Evolutionary conservation across 2,329 filamentous ascomycete genomes (phyloP), one percentile per base, ranked within the genome.

Genomic region (Phyllosticta citrichinensis): DNA sequence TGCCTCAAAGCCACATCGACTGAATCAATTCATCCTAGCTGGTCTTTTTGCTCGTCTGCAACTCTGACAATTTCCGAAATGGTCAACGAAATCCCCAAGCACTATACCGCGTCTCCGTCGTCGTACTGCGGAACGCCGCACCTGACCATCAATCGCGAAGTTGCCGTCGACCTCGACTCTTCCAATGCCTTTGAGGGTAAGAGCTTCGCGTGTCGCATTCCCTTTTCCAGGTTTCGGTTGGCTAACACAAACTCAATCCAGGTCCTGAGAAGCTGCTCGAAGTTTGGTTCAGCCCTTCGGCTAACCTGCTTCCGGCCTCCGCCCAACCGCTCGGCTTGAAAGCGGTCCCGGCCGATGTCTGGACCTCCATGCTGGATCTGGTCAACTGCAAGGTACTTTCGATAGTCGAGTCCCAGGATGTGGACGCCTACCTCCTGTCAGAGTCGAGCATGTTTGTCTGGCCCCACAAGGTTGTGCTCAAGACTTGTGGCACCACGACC

Each of bases 391-490:
- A 99, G 79, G 91, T 99, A 60, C 81, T 99, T 61, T 99, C 94
- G 3, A 88, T 96, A 64, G 84, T 99, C 65, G 87, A 93, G 72
- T 96, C 93, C 24, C 91, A 96, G 65, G 87, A 93, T 71, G 88
- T 97, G 68, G 94, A 99, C 72, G 93, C 94, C 66, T 99, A 99
- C 73, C 85, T 99, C 6, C 82, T 99, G 61, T 99, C 94, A 65
- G 94, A 99, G 78, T 97, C 94, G 51, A 97, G 94, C 88, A 96
- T 99, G 92, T 99, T 99, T 73, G 91, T 99, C 68, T 99, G 96
- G 76, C 91, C 92, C n/a, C 94, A 99, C 83, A 99, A 99, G 81
- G 83, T 99, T 65, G 96, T 99, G 63, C 81, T 99, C 67, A 99
- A 99, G 84, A 99, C 94, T 8, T 99, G 94, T 70, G 94, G 94